Evolutionary conservation across 371 early-diverging fungal genomes (phyloP), one percentile per base, ranked within the genome.

Genomic region (Mycotypha africana): DNA sequence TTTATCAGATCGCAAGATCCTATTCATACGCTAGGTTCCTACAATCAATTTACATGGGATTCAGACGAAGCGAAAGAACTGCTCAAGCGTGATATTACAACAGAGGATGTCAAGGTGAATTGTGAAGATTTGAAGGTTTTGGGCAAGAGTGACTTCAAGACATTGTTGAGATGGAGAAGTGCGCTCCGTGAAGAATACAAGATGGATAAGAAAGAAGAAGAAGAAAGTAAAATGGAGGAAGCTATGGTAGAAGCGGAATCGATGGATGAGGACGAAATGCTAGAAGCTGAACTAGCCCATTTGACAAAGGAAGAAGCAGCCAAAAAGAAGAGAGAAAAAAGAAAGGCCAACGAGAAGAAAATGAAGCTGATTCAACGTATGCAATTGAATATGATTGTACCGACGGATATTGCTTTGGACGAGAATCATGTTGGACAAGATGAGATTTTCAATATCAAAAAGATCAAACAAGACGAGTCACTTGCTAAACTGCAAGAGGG

Each of bases 301-400:
- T 62, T 81, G 23, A 69, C 71, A 8, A 71, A 81, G 19, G 71
- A 77, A 42, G 86, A 84, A 50, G 70, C 77, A 14, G 63, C 75
- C 32, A 74, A 71, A 35, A 72, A 55, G 34, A 82, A 81, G 50
- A 71, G 78, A 38, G 69, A 66, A 57, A 82, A 75, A 50, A 75
- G 76, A 49, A 79, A 80, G 56, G 51, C 78, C 37, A 78, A 84
- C 45, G 88, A 89, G 58, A 86, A 88, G 65, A 81, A 84, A 41
- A 88, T 86, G 53, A 92, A 90, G 70, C 74, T 82, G 46, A 75
- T 93, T 17, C 70, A 88, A 44, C 86, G 91, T 46, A 75, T 96
- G 79, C 92, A 91, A 51, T 62, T 95, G 40, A 91, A 92, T 39
- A 97, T 97, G 98, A 79, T 81, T 32, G 83, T 89, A 3, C 93